phyloP scores from a whole-genome alignment of 257 asterid species.

The Striga asiatica region DNA sequence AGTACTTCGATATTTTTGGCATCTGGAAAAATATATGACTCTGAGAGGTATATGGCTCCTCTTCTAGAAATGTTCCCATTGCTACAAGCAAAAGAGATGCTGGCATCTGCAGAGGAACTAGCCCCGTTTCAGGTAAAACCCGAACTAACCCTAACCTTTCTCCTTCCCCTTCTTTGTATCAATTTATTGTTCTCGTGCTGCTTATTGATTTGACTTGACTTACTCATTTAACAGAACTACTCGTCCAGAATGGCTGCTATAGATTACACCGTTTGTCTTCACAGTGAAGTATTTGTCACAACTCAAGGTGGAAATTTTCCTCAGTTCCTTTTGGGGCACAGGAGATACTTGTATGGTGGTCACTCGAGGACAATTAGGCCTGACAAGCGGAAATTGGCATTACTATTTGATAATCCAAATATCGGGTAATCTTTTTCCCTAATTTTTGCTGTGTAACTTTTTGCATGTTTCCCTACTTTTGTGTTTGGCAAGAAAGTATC shows the following conservation, averaged over 20 bases:
- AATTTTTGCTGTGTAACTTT: too few relatives aligned
- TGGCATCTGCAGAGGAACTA: slow-evolving; percentile 75
- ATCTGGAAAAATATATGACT: slow-evolving; percentile 84
- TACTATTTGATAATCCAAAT: slow-evolving; percentile 66
- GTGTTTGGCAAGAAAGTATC: too few relatives aligned
- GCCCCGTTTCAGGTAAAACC: slow-evolving; percentile 79
- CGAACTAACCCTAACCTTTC: background rate
- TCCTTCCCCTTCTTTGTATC: background rate
- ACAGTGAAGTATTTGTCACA: slow-evolving; percentile 96
- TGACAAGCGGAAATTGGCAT: slow-evolving; percentile 81
- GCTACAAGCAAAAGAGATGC: slow-evolving; percentile 82
- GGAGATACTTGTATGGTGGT: slow-evolving; percentile 85
- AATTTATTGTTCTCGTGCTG: slow-evolving; percentile 1
- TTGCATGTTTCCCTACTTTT: too few relatives aligned
- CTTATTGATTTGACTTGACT: slow-evolving; percentile 25
- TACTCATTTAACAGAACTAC: slow-evolving; percentile 53
- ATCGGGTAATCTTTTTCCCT: slow-evolving; percentile 53
- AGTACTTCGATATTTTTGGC: slow-evolving; percentile 86
- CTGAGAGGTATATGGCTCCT: slow-evolving; percentile 93
- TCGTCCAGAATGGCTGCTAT: slow-evolving; percentile 99
- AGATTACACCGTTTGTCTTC: slow-evolving; percentile 97
- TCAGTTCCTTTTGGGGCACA: slow-evolving; percentile 91
- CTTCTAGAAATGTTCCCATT: slow-evolving; percentile 88
- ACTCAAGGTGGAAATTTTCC: slow-evolving; percentile 99
- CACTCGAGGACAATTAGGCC: slow-evolving; percentile 92